Conservation (phyloP, 2,329 filamentous ascomycete species). For the Diplodia intermedia region DNA sequence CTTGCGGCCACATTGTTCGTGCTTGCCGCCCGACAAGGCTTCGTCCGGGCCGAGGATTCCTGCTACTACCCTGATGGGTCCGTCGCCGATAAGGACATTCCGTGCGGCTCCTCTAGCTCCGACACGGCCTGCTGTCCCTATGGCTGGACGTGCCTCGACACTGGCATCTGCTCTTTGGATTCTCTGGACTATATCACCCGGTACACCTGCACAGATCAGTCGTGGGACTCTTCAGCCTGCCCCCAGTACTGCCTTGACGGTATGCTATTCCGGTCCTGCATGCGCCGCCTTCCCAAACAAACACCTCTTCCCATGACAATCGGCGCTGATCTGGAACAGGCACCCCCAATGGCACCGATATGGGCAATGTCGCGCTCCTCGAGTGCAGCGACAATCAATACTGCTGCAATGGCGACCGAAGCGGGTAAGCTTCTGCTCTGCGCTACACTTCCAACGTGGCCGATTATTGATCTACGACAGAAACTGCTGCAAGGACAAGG, state of each 20-base stretch:
- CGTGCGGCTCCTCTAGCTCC: slow-evolving; percentile 36
- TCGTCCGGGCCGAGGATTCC: slow-evolving; percentile 36
- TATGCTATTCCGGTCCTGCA: slow-evolving; percentile 20
- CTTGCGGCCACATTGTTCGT: slow-evolving; percentile 1
- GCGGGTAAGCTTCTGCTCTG: slow-evolving; percentile 31
- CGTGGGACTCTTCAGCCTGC: slow-evolving; percentile 40
- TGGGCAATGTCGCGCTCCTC: slow-evolving; percentile 36
- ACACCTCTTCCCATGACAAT: not conserved
- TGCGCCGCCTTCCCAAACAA: not conserved
- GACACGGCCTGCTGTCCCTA: slow-evolving; percentile 45
- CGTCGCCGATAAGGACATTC: slow-evolving; percentile 36
- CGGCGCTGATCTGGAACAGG: slow-evolving; percentile 2
- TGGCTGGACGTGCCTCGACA: slow-evolving; percentile 44
- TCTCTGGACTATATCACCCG: slow-evolving; percentile 39
- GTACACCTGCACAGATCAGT: slow-evolving; percentile 46
- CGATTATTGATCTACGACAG: slow-evolving; percentile 29
- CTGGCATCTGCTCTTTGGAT: slow-evolving; percentile 44
- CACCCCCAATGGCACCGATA: slow-evolving; percentile 26
- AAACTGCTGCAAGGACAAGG: slow-evolving; percentile 33
- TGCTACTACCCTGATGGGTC: slow-evolving; percentile 49
- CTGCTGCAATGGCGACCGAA: slow-evolving; percentile 37
- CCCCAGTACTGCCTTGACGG: slow-evolving; percentile 41
- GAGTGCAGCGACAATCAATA: slow-evolving; percentile 36
- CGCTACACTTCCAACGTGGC: slow-evolving; percentile 6
- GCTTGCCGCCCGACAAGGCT: slow-evolving; percentile 1